These are phyloP conservation scores for Xylariaceae sp. DNA, from an alignment of 2,329 filamentous ascomycete genomes.

Conservation along the genomic window DNA sequence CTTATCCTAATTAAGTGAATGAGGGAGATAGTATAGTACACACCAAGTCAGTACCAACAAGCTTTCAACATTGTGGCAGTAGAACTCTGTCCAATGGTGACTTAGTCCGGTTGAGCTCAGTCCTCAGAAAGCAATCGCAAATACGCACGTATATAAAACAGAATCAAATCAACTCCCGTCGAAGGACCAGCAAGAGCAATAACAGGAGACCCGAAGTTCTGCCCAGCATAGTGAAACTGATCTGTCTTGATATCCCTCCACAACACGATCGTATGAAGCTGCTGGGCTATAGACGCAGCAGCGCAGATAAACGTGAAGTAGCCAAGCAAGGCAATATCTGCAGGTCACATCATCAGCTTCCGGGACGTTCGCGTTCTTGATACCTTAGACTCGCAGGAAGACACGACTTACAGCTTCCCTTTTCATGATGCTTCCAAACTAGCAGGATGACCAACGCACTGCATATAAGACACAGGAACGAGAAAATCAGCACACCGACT, in stretches of 20 bases:
- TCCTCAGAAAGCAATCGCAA: background rate
- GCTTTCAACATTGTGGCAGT: conserved; percentile 47
- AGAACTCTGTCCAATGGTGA: conserved; percentile 40
- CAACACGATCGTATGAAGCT: conserved; percentile 37
- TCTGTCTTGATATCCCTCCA: conserved; percentile 38
- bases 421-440: conserved; percentile 37
- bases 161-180: conserved; percentile 36
- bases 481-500: conserved; percentile 34
- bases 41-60: conserved; percentile 45
- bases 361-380: background rate
- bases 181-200: conserved; percentile 40
- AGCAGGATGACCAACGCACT: conserved; percentile 35
- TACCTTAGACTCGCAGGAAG: background rate
- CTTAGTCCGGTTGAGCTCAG: background rate
- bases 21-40: conserved; percentile 1
- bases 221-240: conserved; percentile 35
- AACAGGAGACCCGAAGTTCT: conserved; percentile 36
- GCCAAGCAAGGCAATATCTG: conserved; percentile 40
- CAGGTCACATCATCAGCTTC: conserved; percentile 4
- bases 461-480: conserved; percentile 31
- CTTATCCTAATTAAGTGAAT: background rate
- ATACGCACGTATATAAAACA: conserved; percentile 47
- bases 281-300: conserved; percentile 39
- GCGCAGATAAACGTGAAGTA: conserved; percentile 35
- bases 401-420: conserved; percentile 41